Conservation (phyloP, 2,329 filamentous ascomycete genomes). For the Trichoderma semiorbis region DNA sequence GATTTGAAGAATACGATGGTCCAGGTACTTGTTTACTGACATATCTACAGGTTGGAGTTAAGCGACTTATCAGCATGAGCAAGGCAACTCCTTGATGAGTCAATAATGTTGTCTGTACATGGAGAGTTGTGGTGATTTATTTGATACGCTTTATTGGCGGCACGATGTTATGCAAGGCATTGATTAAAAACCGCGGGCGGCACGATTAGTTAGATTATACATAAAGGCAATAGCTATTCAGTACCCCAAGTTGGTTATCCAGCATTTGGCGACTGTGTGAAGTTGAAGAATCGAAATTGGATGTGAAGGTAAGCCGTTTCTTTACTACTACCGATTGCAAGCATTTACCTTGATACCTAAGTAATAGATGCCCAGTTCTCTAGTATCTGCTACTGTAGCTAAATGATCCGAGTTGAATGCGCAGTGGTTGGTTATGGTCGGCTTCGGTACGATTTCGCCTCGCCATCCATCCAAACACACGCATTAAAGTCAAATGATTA, state of each 20-base stretch:
- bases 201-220: slow-evolving; percentile 24
- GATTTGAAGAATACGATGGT: neutral
- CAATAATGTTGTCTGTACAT: neutral
- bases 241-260: neutral
- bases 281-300: neutral
- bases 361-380: neutral
- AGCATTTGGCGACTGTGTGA: neutral
- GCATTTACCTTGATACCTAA: neutral
- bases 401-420: neutral
- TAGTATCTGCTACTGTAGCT: neutral
- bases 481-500: neutral
- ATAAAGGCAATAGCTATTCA: slow-evolving; percentile 4
- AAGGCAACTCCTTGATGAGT: slow-evolving; percentile 60
- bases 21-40: slow-evolving; percentile 37
- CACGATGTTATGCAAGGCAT: slow-evolving; percentile 23
- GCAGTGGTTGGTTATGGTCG: neutral
- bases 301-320: neutral
- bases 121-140: slow-evolving; percentile 22
- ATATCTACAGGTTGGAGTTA: slow-evolving; percentile 62
- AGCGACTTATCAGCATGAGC: slow-evolving; percentile 76
- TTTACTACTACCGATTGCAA: neutral
- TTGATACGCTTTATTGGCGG: slow-evolving; percentile 20
- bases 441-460: neutral
- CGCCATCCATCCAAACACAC: neutral
- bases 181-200: slow-evolving; percentile 21